phyloP scores from a whole-genome alignment of 441 rosid species.

The Gossypium davidsonii region DNA sequence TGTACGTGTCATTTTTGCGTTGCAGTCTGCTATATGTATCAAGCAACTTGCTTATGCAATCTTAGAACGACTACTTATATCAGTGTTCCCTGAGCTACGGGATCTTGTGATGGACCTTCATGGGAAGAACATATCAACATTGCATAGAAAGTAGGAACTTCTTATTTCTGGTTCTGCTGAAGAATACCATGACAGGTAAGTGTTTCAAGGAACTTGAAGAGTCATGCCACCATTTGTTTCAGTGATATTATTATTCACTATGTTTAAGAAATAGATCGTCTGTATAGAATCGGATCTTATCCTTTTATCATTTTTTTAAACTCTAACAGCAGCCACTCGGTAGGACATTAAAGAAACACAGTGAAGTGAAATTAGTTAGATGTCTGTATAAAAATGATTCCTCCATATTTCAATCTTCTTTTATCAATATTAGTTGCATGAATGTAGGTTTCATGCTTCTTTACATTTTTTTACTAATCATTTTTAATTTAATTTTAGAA shows the following conservation, averaged over 20 bases:
- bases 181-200: neutral
- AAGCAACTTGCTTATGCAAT: conserved; percentile 59
- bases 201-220: neutral
- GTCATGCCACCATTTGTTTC: neutral
- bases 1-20: neutral
- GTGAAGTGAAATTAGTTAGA: conserved; percentile 8
- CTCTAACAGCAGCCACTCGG: neutral
- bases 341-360: neutral
- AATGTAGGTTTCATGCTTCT: no score
- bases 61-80: conserved; percentile 43
- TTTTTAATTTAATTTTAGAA: no score
- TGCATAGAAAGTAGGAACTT: conserved; percentile 21
- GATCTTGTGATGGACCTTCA: conserved; percentile 44
- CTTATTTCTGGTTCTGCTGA: neutral
- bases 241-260: neutral
- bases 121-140: conserved; percentile 28
- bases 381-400: neutral
- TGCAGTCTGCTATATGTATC: conserved; percentile 62
- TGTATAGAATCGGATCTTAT: neutral
- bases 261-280: no score
- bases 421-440: no score
- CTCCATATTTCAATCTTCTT: no score
- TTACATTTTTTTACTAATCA: no score
- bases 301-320: neutral
- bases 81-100: conserved; percentile 63